Percentiles rank a stretch among this genome's conserved stretches.
Conservation (phyloP, 176 grass and related monocot genomes). For the Hyparrhenia diplandra region DNA sequence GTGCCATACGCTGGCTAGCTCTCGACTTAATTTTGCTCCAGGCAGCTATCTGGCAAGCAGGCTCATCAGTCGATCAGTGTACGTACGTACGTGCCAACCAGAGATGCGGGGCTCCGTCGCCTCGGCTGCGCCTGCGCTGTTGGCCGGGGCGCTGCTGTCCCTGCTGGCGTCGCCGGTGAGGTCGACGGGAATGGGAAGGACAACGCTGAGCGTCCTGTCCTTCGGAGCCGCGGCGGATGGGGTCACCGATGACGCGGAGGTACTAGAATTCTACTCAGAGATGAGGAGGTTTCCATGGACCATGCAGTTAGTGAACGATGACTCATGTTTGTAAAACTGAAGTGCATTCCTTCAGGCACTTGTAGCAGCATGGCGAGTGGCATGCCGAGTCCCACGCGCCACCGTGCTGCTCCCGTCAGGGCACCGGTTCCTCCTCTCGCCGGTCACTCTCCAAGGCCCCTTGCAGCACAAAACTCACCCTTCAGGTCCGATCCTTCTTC, state of each 20-base stretch:
- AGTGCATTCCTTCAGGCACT: too few species aligned
- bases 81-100: too few species aligned
- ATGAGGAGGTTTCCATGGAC: background rate
- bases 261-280: background rate
- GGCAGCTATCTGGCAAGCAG: background rate
- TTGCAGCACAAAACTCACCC: conserved; percentile 50
- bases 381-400: conserved; percentile 45
- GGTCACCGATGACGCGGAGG: conserved; percentile 59
- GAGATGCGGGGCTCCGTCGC: conserved; percentile 1
- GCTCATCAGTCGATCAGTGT: background rate
- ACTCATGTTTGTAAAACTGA: background rate
- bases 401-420: conserved; percentile 48
- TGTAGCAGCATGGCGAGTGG: conserved; percentile 53
- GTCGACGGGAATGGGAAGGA: conserved; percentile 34
- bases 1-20: background rate
- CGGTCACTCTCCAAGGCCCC: conserved; percentile 60
- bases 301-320: background rate
- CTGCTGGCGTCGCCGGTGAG: background rate
- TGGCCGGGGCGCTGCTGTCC: background rate
- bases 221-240: conserved; percentile 63
- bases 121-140: background rate
- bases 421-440: conserved; percentile 43
- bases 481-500: conserved; percentile 51
- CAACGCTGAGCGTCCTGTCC: conserved; percentile 36
- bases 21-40: background rate